These are phyloP conservation scores for Thielaviopsis populi DNA, from an alignment of 2,329 filamentous ascomycete species.

Conservation along the genomic window DNA sequence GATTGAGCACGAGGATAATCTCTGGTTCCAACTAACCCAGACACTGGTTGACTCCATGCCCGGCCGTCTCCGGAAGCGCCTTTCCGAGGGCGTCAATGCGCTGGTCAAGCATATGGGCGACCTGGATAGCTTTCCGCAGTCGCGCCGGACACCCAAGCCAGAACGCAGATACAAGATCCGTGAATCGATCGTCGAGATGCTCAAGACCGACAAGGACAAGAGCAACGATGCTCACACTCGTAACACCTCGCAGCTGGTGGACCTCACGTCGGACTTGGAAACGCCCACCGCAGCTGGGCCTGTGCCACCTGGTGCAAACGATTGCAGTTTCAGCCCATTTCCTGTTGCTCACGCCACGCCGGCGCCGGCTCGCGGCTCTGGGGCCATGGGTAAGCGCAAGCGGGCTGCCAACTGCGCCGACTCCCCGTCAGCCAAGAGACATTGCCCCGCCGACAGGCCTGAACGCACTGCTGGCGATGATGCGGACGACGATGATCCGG, in stretches of 20 bases:
- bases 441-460: neutral
- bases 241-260: neutral
- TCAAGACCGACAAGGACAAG: neutral
- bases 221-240: neutral
- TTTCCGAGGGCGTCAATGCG: neutral
- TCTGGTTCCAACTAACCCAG: constrained; percentile 22
- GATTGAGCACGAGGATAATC: constrained; percentile 20
- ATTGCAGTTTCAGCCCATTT: neutral
- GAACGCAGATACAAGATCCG: constrained; percentile 7
- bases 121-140: constrained; percentile 3
- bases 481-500: neutral
- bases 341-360: neutral
- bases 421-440: neutral
- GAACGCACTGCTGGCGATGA: neutral
- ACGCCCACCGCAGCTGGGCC: neutral
- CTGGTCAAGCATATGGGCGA: constrained; percentile 7
- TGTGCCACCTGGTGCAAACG: neutral
- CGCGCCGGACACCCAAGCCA: neutral
- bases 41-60: constrained; percentile 20
- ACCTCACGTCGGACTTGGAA: neutral
- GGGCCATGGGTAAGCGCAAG: neutral
- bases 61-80: constrained; percentile 13
- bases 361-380: neutral
- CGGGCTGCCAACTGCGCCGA: neutral
- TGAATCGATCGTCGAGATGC: neutral